These are phyloP conservation scores for Kwoniella sp. DNA, from an alignment of 768 basidiomycete genomes.

Conservation along the genomic window DNA sequence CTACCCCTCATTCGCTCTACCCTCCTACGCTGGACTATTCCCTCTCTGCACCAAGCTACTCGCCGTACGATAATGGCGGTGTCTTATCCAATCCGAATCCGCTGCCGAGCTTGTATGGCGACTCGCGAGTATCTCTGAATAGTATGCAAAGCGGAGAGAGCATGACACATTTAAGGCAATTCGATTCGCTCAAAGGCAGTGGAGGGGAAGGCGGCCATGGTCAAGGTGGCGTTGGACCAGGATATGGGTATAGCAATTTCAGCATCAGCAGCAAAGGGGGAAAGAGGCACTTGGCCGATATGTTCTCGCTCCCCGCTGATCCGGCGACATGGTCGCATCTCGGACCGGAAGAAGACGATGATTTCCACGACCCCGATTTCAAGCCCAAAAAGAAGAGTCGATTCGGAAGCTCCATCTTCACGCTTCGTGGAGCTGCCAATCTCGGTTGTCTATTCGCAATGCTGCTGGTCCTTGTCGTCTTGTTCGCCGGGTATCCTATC, in stretches of 20 bases:
- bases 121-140: constrained; percentile 32
- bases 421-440: constrained; percentile 80
- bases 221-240: constrained; percentile 5
- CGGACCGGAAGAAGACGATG: constrained; percentile 52
- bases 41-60: constrained; percentile 33
- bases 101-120: constrained; percentile 34
- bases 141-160: constrained; percentile 38
- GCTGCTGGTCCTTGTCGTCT: constrained; percentile 66
- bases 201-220: not conserved
- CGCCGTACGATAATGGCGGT: constrained; percentile 31
- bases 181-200: constrained; percentile 26
- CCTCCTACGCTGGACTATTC: constrained; percentile 43
- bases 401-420: constrained; percentile 60
- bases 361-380: constrained; percentile 52
- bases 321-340: constrained; percentile 45
- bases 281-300: constrained; percentile 40
- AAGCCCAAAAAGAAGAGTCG: constrained; percentile 5
- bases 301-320: constrained; percentile 51
- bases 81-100: constrained; percentile 19
- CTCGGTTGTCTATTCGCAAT: constrained; percentile 70
- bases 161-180: constrained; percentile 39
- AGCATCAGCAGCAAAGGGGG: constrained; percentile 49
- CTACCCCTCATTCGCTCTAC: constrained; percentile 27
- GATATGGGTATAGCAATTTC: constrained; percentile 31
- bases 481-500: constrained; percentile 88